Percentiles rank a stretch among this genome's conserved stretches.
Evolutionary conservation across 352 stramenopile genomes (phyloP).

Genomic region (Pythium rhizo-oryzae): DNA sequence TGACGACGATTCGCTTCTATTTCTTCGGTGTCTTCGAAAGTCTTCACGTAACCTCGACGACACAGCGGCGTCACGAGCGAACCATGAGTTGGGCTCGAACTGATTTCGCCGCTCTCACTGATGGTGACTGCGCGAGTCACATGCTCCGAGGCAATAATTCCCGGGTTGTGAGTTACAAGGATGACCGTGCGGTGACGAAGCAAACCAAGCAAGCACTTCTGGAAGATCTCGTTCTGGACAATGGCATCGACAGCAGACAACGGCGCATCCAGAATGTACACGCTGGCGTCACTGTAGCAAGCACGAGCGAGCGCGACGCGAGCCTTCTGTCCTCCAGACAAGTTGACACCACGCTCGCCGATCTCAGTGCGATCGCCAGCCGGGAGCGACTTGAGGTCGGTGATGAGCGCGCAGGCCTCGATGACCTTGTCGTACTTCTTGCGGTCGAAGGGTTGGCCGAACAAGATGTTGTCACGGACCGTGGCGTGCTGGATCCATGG

Average conservation of each 20-base stretch:
- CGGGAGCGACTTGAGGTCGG: conserved; percentile 47
- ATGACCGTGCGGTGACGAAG: no score
- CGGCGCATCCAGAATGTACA: conserved; percentile 89
- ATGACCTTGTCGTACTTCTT: conserved; percentile 45
- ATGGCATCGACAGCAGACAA: conserved; percentile 91
- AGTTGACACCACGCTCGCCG: conserved; percentile 54
- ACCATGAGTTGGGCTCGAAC: no score
- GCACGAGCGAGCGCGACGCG: conserved; percentile 54
- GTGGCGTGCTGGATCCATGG: conserved; percentile 34
- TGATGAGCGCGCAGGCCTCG: conserved; percentile 47
- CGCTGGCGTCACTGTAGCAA: conserved; percentile 50
- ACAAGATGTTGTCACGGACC: conserved; percentile 86
- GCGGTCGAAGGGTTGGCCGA: conserved; percentile 54
- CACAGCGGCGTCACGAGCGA: no score
- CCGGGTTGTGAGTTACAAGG: no score
- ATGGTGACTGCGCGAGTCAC: no score
- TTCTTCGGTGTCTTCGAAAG: no score
- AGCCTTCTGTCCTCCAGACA: conserved; percentile 55
- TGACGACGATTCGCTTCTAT: no score
- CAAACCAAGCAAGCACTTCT: no score
- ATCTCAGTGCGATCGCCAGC: conserved; percentile 73
- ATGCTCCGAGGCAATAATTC: no score
- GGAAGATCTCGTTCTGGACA: conserved; percentile 46
- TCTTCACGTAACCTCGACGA: no score
- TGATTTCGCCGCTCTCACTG: no score